Conservation (phyloP, 1,139 yeast genomes). For the Yamadazyma sp. region DNA sequence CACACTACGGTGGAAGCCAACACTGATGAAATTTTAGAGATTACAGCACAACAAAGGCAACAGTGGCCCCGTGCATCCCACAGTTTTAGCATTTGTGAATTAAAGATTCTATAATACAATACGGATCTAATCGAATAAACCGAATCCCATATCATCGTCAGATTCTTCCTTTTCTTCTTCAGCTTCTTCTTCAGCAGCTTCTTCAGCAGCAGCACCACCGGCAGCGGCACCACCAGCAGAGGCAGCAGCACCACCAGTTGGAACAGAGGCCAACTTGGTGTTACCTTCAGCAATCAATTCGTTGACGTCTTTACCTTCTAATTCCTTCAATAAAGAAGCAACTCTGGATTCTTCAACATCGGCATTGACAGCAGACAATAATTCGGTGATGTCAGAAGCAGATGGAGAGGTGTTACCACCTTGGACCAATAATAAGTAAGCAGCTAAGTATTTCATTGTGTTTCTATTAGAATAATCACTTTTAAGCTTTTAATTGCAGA, state of each 20-base stretch:
- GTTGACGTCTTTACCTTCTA: constrained; percentile 75
- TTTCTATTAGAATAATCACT: constrained; percentile 50
- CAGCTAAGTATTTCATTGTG: constrained; percentile 81
- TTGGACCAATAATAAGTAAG: constrained; percentile 83
- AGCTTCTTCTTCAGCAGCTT: constrained; percentile 38
- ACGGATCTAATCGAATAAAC: constrained; percentile 71
- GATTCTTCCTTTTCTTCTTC: constrained; percentile 40
- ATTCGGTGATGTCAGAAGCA: constrained; percentile 68
- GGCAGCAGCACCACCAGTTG: constrained; percentile 82
- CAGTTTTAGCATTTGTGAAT: background rate
- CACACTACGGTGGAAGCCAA: too few relatives aligned
- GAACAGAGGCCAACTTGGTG: constrained; percentile 79
- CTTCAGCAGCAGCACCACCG: constrained; percentile 41
- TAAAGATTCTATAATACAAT: constrained; percentile 3
- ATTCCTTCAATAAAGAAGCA: constrained; percentile 61
- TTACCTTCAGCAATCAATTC: constrained; percentile 80
- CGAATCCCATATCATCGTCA: constrained; percentile 82
- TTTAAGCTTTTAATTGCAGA: constrained; percentile 55
- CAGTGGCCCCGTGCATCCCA: background rate
- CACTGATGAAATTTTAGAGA: too few relatives aligned
- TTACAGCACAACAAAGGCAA: background rate
- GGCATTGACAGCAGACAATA: constrained; percentile 74
- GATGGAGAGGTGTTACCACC: constrained; percentile 83
- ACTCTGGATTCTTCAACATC: constrained; percentile 78
- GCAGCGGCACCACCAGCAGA: constrained; percentile 51